phyloP scores from a whole-genome alignment of 345 rosid species.

The Cardiospermum halicacabum region DNA sequence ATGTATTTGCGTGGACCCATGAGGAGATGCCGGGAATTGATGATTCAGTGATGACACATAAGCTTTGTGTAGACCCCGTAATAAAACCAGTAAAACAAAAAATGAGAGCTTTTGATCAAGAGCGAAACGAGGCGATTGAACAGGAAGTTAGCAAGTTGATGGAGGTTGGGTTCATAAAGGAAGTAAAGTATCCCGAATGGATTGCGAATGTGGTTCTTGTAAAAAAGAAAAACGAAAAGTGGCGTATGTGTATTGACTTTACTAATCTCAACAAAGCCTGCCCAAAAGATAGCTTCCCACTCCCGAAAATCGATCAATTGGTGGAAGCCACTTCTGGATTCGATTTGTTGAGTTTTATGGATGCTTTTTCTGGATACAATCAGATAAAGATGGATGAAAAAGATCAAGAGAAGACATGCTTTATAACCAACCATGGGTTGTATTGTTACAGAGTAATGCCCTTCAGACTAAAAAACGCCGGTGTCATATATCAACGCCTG shows the following conservation, averaged over 20 bases:
- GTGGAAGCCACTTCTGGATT: background rate
- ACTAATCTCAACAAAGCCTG: background rate
- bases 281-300: background rate
- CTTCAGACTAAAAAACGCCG: too few species aligned
- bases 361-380: background rate
- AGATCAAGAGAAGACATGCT: background rate
- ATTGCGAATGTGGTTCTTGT: background rate
- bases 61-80: background rate
- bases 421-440: background rate
- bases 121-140: background rate
- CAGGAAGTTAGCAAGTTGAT: background rate
- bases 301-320: background rate
- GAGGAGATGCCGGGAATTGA: background rate
- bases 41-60: background rate
- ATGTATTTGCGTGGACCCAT: background rate
- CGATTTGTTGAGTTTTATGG: background rate
- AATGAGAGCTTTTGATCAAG: background rate
- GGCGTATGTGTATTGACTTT: background rate
- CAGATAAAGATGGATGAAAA: background rate
- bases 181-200: background rate
- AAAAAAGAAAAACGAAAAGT: background rate
- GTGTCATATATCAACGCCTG: too few species aligned
- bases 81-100: background rate
- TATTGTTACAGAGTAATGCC: background rate
- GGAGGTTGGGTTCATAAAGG: background rate